Percentiles rank a stretch among this genome's conserved stretches.
phyloP scores from a whole-genome alignment of 495 filamentous ascomycete species.

The Bathelium albidoporum region DNA sequence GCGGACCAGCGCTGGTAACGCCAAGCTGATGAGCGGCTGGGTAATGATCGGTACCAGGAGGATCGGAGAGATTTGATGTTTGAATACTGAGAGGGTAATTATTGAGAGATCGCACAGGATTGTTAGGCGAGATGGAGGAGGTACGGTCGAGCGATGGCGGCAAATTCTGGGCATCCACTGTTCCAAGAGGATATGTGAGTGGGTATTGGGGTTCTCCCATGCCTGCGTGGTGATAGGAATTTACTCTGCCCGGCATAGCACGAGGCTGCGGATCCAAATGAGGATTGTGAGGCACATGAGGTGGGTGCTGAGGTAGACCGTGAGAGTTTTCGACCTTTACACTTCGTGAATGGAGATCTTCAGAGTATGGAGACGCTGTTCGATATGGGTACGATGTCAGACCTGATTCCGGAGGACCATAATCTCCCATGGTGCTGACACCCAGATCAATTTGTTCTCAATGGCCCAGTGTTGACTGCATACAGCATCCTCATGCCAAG shows the following conservation, averaged over 20 bases:
- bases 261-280: background rate
- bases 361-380: background rate
- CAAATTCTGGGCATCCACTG: background rate
- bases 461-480: background rate
- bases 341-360: background rate
- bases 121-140: background rate
- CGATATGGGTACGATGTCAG: conserved; percentile 2
- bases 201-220: background rate
- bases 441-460: background rate
- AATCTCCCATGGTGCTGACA: background rate
- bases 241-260: background rate
- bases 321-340: background rate
- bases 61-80: background rate
- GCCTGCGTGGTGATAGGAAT: background rate
- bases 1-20: conserved; percentile 13
- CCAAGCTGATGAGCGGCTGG: conserved; percentile 11
- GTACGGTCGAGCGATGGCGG: background rate
- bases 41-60: background rate
- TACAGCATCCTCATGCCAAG: background rate
- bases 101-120: background rate
- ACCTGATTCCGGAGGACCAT: background rate
- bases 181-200: background rate
- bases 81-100: background rate
- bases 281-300: background rate
- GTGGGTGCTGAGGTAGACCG: background rate